These are phyloP conservation scores for Tetrapyrgos nigripes DNA, from an alignment of 1,284 basidiomycete species.

Conservation along the genomic window DNA sequence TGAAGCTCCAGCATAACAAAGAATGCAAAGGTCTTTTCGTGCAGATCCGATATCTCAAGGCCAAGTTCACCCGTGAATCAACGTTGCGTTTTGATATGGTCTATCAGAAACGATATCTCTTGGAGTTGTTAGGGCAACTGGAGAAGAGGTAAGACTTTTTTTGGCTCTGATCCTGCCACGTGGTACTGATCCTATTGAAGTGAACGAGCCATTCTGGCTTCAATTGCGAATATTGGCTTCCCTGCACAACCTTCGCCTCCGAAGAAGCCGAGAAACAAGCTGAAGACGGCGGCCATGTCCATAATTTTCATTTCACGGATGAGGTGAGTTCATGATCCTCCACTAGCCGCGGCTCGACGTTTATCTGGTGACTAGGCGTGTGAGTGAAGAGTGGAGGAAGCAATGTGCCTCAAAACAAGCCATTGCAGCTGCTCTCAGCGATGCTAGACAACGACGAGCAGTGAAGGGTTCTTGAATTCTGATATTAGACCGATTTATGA, in stretches of 20 bases:
- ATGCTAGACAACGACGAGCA: conserved; percentile 62
- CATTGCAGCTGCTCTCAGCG: conserved; percentile 69
- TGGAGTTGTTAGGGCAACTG: conserved; percentile 67
- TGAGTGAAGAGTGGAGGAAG: conserved; percentile 66
- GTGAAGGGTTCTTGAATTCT: conserved; percentile 20
- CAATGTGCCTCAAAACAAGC: conserved; percentile 65
- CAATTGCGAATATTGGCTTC: conserved; percentile 82
- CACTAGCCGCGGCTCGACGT: conserved; percentile 15
- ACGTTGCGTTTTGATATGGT: conserved; percentile 80
- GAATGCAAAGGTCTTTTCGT: conserved; percentile 90
- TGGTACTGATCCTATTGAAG: conserved; percentile 43
- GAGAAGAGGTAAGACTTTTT: conserved; percentile 69
- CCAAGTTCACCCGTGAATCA: conserved; percentile 88
- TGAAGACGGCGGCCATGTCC: conserved; percentile 66
- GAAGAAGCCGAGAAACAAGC: conserved; percentile 46
- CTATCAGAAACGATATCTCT: conserved; percentile 88
- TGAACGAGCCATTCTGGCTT: conserved; percentile 78
- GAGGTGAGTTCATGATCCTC: conserved; percentile 49
- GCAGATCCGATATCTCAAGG: conserved; percentile 92
- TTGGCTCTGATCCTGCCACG: background rate
- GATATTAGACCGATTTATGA: background rate
- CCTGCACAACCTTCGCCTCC: conserved; percentile 46
- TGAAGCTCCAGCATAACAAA: conserved; percentile 77
- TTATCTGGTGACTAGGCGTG: conserved; percentile 47
- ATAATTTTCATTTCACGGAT: conserved; percentile 72